These are phyloP conservation scores for Balansia obtecta DNA, from an alignment of 2,329 filamentous ascomycete species.

Conservation along the genomic window DNA sequence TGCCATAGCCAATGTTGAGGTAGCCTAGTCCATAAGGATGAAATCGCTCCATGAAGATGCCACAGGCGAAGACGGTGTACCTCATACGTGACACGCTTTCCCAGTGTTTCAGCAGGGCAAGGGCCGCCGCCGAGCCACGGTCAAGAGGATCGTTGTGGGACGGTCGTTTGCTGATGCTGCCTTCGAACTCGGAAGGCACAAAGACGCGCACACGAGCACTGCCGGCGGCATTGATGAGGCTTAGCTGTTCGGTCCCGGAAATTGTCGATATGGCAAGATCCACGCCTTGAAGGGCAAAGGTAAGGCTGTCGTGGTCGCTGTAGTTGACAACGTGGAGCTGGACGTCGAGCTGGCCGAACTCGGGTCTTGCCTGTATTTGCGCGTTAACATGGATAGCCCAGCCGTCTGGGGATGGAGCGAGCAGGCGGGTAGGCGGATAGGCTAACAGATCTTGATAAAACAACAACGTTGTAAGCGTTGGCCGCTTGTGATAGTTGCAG, in stretches of 20 bases:
- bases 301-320: conserved; percentile 40
- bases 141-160: conserved; percentile 44
- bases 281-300: conserved; percentile 56
- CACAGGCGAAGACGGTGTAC: conserved; percentile 61
- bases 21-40: conserved; percentile 51
- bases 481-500: conserved; percentile 42
- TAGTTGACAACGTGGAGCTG: conserved; percentile 63
- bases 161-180: conserved; percentile 42
- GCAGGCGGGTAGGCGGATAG: no score
- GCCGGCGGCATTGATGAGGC: conserved; percentile 60
- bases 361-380: conserved; percentile 35
- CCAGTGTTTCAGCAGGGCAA: conserved; percentile 43
- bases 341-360: conserved; percentile 42
- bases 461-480: conserved; percentile 54
- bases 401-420: conserved; percentile 1
- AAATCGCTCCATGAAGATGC: conserved; percentile 66
- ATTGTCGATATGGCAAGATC: conserved; percentile 68
- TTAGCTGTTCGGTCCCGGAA: conserved; percentile 51
- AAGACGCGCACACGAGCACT: conserved; percentile 53
- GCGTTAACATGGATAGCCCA: conserved; percentile 10
- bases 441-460: conserved; percentile 46
- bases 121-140: conserved; percentile 43
- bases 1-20: conserved; percentile 45
- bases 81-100: conserved; percentile 40
- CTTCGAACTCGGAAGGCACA: conserved; percentile 67